Percentiles rank a stretch among this genome's conserved stretches.
phyloP scores from a whole-genome alignment of 1,284 basidiomycete species.

The Inonotus hispidus region DNA sequence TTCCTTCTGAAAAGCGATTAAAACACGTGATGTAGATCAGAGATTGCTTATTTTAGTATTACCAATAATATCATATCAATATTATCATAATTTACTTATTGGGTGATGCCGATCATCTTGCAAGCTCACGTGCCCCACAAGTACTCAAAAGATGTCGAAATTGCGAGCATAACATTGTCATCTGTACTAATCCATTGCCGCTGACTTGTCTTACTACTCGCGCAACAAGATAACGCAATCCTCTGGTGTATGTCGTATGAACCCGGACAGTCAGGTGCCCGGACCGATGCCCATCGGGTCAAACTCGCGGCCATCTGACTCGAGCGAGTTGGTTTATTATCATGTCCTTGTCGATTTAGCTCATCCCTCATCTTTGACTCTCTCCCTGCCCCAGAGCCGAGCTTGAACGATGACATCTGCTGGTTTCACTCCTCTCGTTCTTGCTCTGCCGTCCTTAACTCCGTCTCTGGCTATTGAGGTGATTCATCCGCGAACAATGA shows the following conservation, averaged over 20 bases:
- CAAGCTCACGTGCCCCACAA: too few relatives aligned
- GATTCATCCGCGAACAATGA: background rate
- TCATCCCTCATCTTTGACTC: background rate
- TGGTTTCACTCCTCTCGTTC: slow-evolving; percentile 19
- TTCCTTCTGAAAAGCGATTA: too few relatives aligned
- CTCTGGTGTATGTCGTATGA: background rate
- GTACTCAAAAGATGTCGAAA: too few relatives aligned
- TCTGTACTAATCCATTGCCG: background rate
- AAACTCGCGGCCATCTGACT: background rate
- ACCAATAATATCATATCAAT: too few relatives aligned
- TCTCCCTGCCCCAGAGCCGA: background rate
- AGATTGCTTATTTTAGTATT: too few relatives aligned
- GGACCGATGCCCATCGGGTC: background rate
- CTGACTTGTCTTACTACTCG: background rate
- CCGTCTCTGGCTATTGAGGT: slow-evolving; percentile 23
- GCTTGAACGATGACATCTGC: background rate
- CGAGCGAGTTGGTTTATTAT: background rate
- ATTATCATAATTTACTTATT: too few relatives aligned
- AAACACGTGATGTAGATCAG: too few relatives aligned
- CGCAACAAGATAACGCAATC: background rate
- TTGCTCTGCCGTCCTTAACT: slow-evolving; percentile 19
- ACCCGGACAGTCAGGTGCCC: background rate
- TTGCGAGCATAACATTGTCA: background rate
- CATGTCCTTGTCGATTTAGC: background rate
- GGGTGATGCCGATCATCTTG: too few relatives aligned